Base-by-base conservation (phyloP, 2,329 filamentous ascomycete species). In the Fusarium oligoseptatum region DNA sequence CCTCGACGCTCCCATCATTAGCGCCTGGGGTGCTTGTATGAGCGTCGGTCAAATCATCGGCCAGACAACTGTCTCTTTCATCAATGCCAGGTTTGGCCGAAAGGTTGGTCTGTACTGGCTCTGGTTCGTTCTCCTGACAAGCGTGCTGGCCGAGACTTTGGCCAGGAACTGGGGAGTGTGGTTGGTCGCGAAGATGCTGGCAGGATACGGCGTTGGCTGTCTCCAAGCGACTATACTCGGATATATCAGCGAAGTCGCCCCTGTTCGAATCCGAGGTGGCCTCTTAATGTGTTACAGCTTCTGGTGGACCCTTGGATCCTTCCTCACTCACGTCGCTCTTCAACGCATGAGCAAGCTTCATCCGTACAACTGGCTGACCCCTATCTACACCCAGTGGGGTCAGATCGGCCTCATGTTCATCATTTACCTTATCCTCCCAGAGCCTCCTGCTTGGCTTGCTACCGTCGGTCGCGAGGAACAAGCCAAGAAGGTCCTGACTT, bases 291-390 rank as follows among this genome's bases (percentile, higher is more conserved):
- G 80, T 7, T 85, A 85, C 70, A 83, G 78, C 60, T 81, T 85
- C 76, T 87, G 85, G 85, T 86, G 83, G 71, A 82, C 83, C 2
- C 55, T 86, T 2, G 85, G 85, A 2, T 80, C 81, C 27, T 81
- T 87, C 48, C 84, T 83, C 60, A 84, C 82, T 9, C 83, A 82
- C 3, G 79, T 87, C 0, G 84, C 84, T 2, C 76, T 87, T 6
- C 80, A 86, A 65, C 65, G 81, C 60, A 45, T 80, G 4, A 74
- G 80, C 20, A 75, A 79, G 58, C 75, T 80, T 39, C 72, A 80
- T 34, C 73, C 77, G 78, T 81, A 39, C 20, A 27, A 58, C 24
- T 58, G 34, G 34, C 34, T 58, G 9, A 39, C 36, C 22, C 56
- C 56, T 27, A 41, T 58, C 14, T 58, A 58, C 22, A 58, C 56